These are phyloP conservation scores for Rutstroemia sp. DNA, from an alignment of 2,329 filamentous ascomycete genomes.

Conservation along the genomic window DNA sequence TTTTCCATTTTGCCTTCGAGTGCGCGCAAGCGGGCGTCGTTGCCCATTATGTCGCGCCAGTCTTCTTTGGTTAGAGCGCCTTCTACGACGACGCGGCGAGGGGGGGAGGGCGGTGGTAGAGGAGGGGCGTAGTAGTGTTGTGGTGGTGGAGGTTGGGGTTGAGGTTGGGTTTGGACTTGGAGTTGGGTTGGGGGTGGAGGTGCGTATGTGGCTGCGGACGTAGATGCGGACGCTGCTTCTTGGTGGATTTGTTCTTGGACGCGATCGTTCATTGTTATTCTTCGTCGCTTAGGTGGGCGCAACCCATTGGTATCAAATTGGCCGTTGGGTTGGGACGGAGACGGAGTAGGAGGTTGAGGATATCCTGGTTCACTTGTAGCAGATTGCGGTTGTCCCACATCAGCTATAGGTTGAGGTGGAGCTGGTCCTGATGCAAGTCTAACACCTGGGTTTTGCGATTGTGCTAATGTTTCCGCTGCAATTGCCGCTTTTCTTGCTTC, in stretches of 20 bases:
- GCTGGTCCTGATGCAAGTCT: conserved; percentile 14
- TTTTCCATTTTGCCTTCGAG: conserved; percentile 28
- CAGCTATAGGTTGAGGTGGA: conserved; percentile 11
- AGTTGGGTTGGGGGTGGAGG: neutral
- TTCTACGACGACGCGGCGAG: conserved; percentile 26
- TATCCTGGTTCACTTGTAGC: conserved; percentile 12
- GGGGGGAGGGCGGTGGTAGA: conserved; percentile 22
- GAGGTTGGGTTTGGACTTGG: too few relatives aligned
- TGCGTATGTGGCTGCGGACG: conserved; percentile 12
- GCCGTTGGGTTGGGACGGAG: conserved; percentile 8
- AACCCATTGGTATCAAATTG: conserved; percentile 22
- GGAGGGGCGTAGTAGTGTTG: conserved; percentile 12
- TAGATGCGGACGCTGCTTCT: conserved; percentile 15
- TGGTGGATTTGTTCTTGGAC: conserved; percentile 23
- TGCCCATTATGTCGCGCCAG: conserved; percentile 29
- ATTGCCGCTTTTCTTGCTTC: conserved; percentile 27
- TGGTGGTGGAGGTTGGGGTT: neutral
- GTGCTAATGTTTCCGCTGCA: conserved; percentile 21
- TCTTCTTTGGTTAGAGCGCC: conserved; percentile 28
- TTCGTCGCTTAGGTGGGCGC: conserved; percentile 24
- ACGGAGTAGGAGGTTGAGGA: conserved; percentile 5
- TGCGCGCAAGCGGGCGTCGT: conserved; percentile 25
- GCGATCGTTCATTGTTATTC: conserved; percentile 23
- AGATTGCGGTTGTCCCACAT: conserved; percentile 13
- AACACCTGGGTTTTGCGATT: conserved; percentile 15